phyloP scores from a whole-genome alignment of 805 yeast species.

The Pichia nakasei region DNA sequence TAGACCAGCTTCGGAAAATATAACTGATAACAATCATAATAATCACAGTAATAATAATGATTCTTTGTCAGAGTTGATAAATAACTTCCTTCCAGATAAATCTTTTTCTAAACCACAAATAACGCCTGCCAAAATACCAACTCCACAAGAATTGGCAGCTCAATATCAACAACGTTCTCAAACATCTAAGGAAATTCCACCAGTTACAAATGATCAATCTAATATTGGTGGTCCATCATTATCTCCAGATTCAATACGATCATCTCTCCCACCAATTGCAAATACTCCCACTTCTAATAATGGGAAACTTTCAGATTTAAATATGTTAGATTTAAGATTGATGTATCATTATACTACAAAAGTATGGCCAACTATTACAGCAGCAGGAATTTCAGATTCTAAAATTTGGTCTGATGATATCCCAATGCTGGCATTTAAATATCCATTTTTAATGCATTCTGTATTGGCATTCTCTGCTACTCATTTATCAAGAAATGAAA shows the following conservation, averaged over 20 bases:
- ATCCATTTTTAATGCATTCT: constrained; percentile 89
- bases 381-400: constrained; percentile 81
- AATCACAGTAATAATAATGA: background rate
- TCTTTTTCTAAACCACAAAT: background rate
- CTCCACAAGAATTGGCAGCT: constrained; percentile 17
- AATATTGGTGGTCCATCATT: constrained; percentile 12
- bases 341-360: constrained; percentile 82
- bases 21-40: background rate
- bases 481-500: constrained; percentile 69
- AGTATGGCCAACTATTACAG: constrained; percentile 81
- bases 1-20: constrained; percentile 2
- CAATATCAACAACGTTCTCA: constrained; percentile 14
- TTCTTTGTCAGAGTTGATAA: constrained; percentile 8
- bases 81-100: constrained; percentile 7
- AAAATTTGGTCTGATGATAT: constrained; percentile 84
- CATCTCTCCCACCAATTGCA: constrained; percentile 20
- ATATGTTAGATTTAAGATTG: constrained; percentile 68
- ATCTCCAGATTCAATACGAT: constrained; percentile 25
- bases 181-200: constrained; percentile 4
- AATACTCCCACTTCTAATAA: constrained; percentile 11
- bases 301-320: constrained; percentile 29
- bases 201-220: background rate
- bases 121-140: constrained; percentile 7
- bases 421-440: constrained; percentile 78
- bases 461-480: constrained; percentile 88